These are phyloP conservation scores for Fusarium compactum DNA, from an alignment of 2,329 filamentous ascomycete genomes.

Conservation along the genomic window DNA sequence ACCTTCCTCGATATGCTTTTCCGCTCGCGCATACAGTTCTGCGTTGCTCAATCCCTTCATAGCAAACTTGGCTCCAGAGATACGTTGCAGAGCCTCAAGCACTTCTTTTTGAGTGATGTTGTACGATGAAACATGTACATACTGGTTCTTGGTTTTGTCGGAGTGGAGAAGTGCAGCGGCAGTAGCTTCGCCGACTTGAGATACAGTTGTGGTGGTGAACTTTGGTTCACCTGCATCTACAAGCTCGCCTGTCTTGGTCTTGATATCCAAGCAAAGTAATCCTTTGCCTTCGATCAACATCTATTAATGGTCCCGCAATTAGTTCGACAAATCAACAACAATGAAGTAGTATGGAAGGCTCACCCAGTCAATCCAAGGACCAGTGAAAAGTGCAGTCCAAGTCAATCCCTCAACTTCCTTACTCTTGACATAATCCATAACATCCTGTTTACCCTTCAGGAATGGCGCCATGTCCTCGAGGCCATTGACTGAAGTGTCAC, in stretches of 20 bases:
- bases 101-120: not conserved
- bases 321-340: rapidly evolving
- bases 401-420: not conserved
- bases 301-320: not conserved
- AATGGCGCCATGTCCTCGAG: constrained; percentile 14
- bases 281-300: constrained; percentile 10
- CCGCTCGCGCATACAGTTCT: constrained; percentile 3
- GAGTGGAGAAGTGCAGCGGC: not conserved
- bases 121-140: constrained; percentile 2
- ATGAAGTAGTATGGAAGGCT: rapidly evolving
- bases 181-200: constrained; percentile 15
- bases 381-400: constrained; percentile 9
- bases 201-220: constrained; percentile 12
- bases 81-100: not conserved
- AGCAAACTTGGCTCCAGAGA: not conserved
- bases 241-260: constrained; percentile 6
- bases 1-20: not conserved
- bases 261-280: not conserved
- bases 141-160: not conserved
- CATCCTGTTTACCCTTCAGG: not conserved
- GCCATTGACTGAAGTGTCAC: not conserved
- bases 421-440: constrained; percentile 14
- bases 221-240: not conserved
- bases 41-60: not conserved
- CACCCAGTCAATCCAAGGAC: constrained; percentile 21